Evolutionary conservation across 2,329 filamentous ascomycete species (phyloP), one percentile per base, ranked within the genome.

Genomic region (Ophiocordyceps camponoti-floridani): DNA sequence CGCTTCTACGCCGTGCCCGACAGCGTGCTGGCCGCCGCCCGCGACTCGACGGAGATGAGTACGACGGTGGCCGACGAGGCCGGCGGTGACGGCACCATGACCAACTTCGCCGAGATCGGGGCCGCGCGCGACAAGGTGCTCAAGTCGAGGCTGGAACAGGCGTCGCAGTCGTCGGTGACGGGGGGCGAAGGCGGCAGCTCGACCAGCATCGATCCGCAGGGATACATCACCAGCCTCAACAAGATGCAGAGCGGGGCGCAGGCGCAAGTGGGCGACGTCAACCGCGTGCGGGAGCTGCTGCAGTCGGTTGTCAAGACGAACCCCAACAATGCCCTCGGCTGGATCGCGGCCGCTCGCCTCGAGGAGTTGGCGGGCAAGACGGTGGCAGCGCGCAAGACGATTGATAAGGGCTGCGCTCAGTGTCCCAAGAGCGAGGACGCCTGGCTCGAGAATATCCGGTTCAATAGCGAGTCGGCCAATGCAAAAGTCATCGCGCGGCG

Each of bases 291-390:
- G 50, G 82, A 88, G 50, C 72, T 98, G 33, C 68, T 98, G n/a
- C 87, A 94, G 58, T 96, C 89, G 0, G 91, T 96, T 42, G 93
- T 94, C 59, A 93, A 91, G 63, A 95, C 89, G 8, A 98, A 98
- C 59, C 85, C 89, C 2, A 88, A 85, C 50, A 93, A 96, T 57
- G 87, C 84, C 0, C 84, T 91, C 10, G 91, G 87, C 18, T 98
- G 93, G 84, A 93, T 98, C 53, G 91, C 93, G 4, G 84, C 91
- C 4, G 87, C 89, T 14, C 78, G 91, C 55, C 64, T 98, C 42
- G 93, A 98, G 61, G 88, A 96, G 59, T 69, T 93, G 48, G 91
- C 91, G 3, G 89, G 89, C 41, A 94, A 93, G 62, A 82, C 84
- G 46, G 87, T 93, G 7, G 82, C 87, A 4, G 91, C 91, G 12